These are phyloP conservation scores for Stephania yunnanensis DNA, from an alignment of 164 flowering plant species.

Conservation along the genomic window DNA sequence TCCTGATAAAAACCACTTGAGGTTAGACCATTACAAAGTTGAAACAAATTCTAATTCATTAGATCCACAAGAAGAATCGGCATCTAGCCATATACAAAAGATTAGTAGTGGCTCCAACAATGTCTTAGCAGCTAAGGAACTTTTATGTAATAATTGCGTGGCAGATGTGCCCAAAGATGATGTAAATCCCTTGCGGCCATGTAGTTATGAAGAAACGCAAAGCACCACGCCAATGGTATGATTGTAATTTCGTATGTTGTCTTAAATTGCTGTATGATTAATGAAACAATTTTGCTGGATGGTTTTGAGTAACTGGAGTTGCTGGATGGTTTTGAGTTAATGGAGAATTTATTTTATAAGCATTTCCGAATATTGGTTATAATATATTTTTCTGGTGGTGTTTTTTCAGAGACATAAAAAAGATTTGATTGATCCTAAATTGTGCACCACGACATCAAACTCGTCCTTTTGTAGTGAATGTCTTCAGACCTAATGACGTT, in stretches of 20 bases:
- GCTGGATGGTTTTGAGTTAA: too few relatives aligned
- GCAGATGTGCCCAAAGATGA: constrained; percentile 15
- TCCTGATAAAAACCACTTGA: constrained; percentile 9
- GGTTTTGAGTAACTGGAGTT: too few relatives aligned
- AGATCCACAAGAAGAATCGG: too few relatives aligned
- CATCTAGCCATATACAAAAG: too few relatives aligned
- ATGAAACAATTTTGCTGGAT: not conserved
- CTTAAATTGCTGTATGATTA: not conserved
- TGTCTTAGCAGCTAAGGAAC: constrained; percentile 9
- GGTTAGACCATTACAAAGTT: constrained; percentile 8
- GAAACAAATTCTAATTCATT: constrained; percentile 1
- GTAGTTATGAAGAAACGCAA: constrained; percentile 9
- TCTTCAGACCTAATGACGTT: constrained; percentile 69
- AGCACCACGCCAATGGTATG: constrained; percentile 27
- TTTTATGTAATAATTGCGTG: not conserved
- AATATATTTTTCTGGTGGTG: not conserved
- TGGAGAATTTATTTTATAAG: not conserved
- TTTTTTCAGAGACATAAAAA: constrained; percentile 23
- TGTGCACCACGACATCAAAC: not conserved
- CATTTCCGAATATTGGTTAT: not conserved
- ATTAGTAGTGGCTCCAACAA: too few relatives aligned
- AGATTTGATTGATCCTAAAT: constrained; percentile 15
- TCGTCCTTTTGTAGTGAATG: constrained; percentile 60
- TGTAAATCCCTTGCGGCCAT: constrained; percentile 4
- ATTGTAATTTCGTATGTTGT: not conserved